phyloP scores from a whole-genome alignment of 345 rosid species.

The Clausena lansium region DNA sequence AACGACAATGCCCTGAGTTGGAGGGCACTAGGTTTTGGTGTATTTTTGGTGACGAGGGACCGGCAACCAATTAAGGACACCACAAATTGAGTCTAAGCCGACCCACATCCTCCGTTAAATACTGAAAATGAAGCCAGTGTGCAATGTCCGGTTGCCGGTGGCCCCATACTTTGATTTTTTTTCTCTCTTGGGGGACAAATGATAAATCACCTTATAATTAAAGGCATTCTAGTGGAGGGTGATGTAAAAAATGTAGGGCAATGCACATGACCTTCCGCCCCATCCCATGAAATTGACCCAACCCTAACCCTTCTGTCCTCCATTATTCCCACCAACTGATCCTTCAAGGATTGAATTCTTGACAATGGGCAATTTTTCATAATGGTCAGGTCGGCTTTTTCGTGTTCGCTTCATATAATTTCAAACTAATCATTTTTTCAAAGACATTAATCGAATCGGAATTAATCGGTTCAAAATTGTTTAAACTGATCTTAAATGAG shows the following conservation, averaged over 20 bases:
- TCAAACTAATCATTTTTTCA: too few species aligned
- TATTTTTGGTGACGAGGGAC: background rate
- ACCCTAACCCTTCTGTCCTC: background rate
- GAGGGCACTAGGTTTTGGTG: slow-evolving; percentile 10
- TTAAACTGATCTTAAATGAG: too few species aligned
- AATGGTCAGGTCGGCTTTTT: background rate
- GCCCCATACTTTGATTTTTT: slow-evolving; percentile 18
- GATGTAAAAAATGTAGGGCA: slow-evolving; percentile 18
- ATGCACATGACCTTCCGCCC: background rate
- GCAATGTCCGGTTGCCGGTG: slow-evolving; percentile 18
- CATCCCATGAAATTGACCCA: background rate
- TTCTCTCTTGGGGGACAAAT: background rate
- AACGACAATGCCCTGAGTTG: slow-evolving; percentile 15
- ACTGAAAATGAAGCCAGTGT: slow-evolving; percentile 17
- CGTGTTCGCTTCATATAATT: too few species aligned
- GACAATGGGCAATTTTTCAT: background rate
- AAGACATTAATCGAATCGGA: too few species aligned
- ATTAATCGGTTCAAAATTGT: too few species aligned
- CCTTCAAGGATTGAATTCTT: background rate
- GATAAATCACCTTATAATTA: background rate
- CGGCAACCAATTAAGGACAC: background rate
- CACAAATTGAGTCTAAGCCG: background rate
- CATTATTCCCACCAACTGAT: slow-evolving; percentile 12
- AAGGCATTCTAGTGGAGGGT: slow-evolving; percentile 6
- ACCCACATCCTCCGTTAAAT: background rate